Evolutionary conservation across 352 stramenopile genomes (phyloP).

Genomic region (Phytophthora hibernalis): DNA sequence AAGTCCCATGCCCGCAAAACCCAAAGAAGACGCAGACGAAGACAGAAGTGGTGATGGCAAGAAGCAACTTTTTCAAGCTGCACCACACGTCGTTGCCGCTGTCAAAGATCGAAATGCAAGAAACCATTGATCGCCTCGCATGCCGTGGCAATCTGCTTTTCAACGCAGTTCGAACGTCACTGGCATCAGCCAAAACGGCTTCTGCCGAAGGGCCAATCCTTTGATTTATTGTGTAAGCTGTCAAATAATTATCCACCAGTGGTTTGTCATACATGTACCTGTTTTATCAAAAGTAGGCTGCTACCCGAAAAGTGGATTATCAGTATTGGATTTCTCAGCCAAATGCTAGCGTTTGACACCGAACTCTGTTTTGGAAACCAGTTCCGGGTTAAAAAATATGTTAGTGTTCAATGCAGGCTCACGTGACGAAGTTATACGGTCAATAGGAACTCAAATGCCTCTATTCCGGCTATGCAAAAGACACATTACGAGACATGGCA

Average conservation of each 20-base stretch:
- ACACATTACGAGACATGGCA: too few relatives aligned
- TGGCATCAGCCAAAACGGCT: conserved; percentile 4
- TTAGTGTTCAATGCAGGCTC: too few relatives aligned
- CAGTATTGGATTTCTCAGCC: too few relatives aligned
- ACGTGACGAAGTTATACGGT: too few relatives aligned
- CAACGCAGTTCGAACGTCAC: conserved; percentile 26
- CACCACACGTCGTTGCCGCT: conserved; percentile 35
- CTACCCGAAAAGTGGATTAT: too few relatives aligned
- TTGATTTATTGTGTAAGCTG: conserved; percentile 1
- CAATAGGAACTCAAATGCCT: too few relatives aligned
- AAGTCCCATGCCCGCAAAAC: conserved; percentile 11
- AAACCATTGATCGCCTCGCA: conserved; percentile 36
- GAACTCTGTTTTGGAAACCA: too few relatives aligned
- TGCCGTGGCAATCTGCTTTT: conserved; percentile 35
- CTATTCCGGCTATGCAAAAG: too few relatives aligned
- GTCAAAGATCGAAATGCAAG: conserved; percentile 33
- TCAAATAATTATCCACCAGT: conserved; percentile 1
- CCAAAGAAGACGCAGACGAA: conserved; percentile 29
- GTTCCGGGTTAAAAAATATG: too few relatives aligned
- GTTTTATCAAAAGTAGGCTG: not conserved
- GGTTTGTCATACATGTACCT: too few relatives aligned
- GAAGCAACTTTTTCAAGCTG: conserved; percentile 46
- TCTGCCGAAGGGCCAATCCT: not conserved
- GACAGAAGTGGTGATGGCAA: conserved; percentile 42
- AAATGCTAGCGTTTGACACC: too few relatives aligned